phyloP scores from a whole-genome alignment of 352 stramenopile genomes.

The Pythium insidiosum region DNA sequence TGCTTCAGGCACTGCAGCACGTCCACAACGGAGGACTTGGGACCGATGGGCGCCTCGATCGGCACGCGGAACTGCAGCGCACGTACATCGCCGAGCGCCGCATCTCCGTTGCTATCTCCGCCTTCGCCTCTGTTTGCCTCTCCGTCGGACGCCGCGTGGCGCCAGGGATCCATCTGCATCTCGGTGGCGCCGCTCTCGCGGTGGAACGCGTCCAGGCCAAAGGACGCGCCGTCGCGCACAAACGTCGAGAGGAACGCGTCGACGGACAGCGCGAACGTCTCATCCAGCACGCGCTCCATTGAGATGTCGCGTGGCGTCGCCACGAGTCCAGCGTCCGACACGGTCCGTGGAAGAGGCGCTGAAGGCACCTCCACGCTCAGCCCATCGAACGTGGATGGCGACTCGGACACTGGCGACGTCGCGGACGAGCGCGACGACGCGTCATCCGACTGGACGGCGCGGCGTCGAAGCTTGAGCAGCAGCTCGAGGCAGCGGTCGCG shows the following conservation, averaged over 20 bases:
- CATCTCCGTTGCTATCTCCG: conserved; percentile 21
- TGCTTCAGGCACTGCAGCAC: conserved; percentile 62
- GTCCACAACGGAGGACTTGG: conserved; percentile 76
- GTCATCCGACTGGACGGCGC: conserved; percentile 20
- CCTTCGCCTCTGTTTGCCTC: no score
- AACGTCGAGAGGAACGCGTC: conserved; percentile 70
- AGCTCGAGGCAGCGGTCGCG: conserved; percentile 73
- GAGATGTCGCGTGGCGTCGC: conserved; percentile 62
- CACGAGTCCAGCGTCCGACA: conserved; percentile 46
- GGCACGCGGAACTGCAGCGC: conserved; percentile 70
- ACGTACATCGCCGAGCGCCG: conserved; percentile 36
- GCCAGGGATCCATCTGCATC: conserved; percentile 68
- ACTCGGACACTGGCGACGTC: not conserved
- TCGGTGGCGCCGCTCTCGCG: conserved; percentile 55
- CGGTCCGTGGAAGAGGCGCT: conserved; percentile 15
- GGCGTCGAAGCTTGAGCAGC: conserved; percentile 55
- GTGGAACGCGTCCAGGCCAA: conserved; percentile 63
- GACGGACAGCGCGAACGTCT: conserved; percentile 48
- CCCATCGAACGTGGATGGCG: not conserved
- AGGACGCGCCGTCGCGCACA: conserved; percentile 52
- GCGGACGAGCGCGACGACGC: not conserved
- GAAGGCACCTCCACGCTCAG: no score
- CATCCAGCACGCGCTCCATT: conserved; percentile 61
- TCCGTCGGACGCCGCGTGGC: conserved; percentile 23
- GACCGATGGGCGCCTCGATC: conserved; percentile 72